Evolutionary conservation across 345 rosid species (phyloP).

Genomic region (Moricandia moricandioides): DNA sequence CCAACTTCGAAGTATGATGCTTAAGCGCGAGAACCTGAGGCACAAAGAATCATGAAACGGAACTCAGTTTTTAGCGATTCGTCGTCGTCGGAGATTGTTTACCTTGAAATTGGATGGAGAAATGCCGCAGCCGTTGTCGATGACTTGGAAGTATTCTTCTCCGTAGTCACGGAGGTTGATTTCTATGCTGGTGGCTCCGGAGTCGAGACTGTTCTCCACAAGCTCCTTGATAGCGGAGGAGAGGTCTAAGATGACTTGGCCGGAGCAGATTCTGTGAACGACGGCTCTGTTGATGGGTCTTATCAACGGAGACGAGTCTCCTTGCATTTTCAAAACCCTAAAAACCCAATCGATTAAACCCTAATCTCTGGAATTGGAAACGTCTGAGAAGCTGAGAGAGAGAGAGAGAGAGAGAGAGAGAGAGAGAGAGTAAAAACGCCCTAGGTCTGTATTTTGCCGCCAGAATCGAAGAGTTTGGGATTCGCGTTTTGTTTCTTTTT

Average conservation of each 20-base stretch:
- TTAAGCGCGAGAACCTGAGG: constrained; percentile 75
- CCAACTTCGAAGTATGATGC: constrained; percentile 93
- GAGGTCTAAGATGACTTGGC: constrained; percentile 93
- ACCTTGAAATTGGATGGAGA: constrained; percentile 86
- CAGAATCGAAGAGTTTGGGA: constrained; percentile 16
- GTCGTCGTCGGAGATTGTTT: background rate
- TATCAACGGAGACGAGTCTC: constrained; percentile 39
- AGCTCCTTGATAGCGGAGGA: constrained; percentile 94
- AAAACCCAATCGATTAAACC: background rate
- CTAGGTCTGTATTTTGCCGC: constrained; percentile 26
- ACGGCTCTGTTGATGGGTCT: constrained; percentile 72
- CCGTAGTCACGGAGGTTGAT: constrained; percentile 78
- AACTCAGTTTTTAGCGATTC: no score
- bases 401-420: background rate
- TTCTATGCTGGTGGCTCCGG: constrained; percentile 86
- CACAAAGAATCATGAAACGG: background rate
- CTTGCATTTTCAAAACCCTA: constrained; percentile 40
- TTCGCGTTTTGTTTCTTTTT: background rate
- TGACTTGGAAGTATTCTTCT: constrained; percentile 81
- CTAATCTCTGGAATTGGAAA: background rate
- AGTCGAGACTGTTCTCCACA: constrained; percentile 95
- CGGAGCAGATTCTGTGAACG: constrained; percentile 82
- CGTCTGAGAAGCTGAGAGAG: background rate
- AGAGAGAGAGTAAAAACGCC: background rate
- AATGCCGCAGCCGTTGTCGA: constrained; percentile 91